A percentile compares a stretch with the other conserved stretches of the same genome.
phyloP scores from a whole-genome alignment of 192 early-diverging fungal species.

The Tieghemiomyces parasiticus region DNA sequence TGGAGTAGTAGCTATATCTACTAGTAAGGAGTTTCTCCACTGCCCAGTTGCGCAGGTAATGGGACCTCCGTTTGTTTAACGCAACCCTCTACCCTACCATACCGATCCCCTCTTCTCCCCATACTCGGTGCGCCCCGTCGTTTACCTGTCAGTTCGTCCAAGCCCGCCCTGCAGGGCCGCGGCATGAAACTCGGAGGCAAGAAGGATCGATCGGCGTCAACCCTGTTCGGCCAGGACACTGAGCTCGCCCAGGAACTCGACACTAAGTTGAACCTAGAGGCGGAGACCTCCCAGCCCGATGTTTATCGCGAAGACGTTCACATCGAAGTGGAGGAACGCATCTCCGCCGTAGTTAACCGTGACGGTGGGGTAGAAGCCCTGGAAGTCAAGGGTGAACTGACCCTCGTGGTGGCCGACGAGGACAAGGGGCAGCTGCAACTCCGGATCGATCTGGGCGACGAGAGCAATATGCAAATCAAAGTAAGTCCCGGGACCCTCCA shows the following conservation, averaged over 20 bases:
- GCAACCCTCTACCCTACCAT: too few relatives aligned
- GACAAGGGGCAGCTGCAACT: constrained; percentile 44
- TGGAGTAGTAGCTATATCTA: too few relatives aligned
- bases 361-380: constrained; percentile 86
- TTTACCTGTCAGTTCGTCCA: constrained; percentile 20
- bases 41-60: too few relatives aligned
- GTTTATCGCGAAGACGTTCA: constrained; percentile 63
- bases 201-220: constrained; percentile 12
- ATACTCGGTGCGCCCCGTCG: too few relatives aligned
- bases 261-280: constrained; percentile 12
- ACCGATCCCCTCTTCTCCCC: too few relatives aligned
- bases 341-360: constrained; percentile 63
- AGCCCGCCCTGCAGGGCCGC: constrained; percentile 39
- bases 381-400: constrained; percentile 89
- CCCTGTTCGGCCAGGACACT: constrained; percentile 7
- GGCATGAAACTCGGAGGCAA: constrained; percentile 96
- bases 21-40: too few relatives aligned
- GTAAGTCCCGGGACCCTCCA: constrained; percentile 14
- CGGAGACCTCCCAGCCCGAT: constrained; percentile 12
- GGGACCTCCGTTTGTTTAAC: too few relatives aligned
- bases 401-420: constrained; percentile 62
- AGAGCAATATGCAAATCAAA: constrained; percentile 69
- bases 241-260: constrained; percentile 4
- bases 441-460: constrained; percentile 36
- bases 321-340: constrained; percentile 74